Base-by-base conservation (phyloP, 179 eudicot species). In the Silene vulgaris region DNA sequence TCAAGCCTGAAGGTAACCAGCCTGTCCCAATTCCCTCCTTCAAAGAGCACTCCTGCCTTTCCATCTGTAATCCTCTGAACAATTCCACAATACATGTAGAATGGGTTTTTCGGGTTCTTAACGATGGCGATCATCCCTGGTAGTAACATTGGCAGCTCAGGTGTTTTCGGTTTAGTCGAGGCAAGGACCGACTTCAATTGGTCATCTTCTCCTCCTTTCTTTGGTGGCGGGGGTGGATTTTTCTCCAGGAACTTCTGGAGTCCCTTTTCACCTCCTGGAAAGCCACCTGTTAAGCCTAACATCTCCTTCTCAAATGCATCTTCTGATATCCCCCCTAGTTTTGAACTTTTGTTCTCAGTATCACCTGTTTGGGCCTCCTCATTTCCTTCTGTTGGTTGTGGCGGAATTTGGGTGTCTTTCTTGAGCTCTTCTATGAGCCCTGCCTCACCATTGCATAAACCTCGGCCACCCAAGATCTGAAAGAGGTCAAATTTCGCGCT, bases 181-280 rank as follows among this genome's bases (percentile, higher is more conserved):
- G 74, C 74, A 64, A 37, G 78, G 12, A 63, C 73, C 23, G 81
- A 73, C 74, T 78, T 88, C 67, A 78, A 29, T 6, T 76, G 76
- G 65, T 72, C 75, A 14, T 64, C 32, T 12, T 3, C 69, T 11
- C 73, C 40, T n/a, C 50, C 21, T 52, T 82, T 78, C 11, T 84
- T 85, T 65, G 76, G 72, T 11, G 75, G 69, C 3, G 89, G 92
- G 3, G 97, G 94, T 63, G 97, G 97, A 74, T 94, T 89, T 75
- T 89, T 43, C 79, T 90, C 89, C 4, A 94, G 76, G 83, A 94
- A 94, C 7, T 86, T 82, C 76, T 76, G 14, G 1, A 94, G 87
- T 4, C 98, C 98, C 80, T 81, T 94, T 80, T 94, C 98, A 3
- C 97, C 98, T 8, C 98, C 97, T 6, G 98, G 97, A 71, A 94